Base-by-base conservation (phyloP, 2,329 filamentous ascomycete genomes). In the Apiospora kogelbergensis region DNA sequence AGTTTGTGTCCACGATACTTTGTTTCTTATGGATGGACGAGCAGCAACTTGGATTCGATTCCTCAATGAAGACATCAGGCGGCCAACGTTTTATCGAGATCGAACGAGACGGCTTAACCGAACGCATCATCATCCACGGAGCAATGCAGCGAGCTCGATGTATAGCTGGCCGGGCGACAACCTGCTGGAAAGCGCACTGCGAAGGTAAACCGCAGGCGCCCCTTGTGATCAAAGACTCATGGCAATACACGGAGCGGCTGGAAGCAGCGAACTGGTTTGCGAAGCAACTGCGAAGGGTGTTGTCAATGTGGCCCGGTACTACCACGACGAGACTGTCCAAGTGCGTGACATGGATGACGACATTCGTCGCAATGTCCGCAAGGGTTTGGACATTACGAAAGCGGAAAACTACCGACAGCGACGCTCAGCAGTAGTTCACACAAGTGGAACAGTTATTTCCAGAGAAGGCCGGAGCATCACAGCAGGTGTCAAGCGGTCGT, bases 401-500 rank as follows among this genome's bases (percentile, higher is more conserved):
- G 53, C 33, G 20, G 53, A 63, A n/a, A 63, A 63, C 53, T 63
- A 63, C 53, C 2, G 53, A 40, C 53, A 20, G 24, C 24, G 24
- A 26, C 48, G 48, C 13, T 15, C 33, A 63, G 26, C 26, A 63
- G 26, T 15, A 63, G 53, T 22, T 3, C 26, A 37, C 20, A 63
- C 20, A 9, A 63, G 26, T 10, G 53, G 53, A 17, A 40, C 33
- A 37, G 33, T 63, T 63, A 9, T 20, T 37, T 40, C 53, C 26
- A 65, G 41, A 41, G 63, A 42, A n/a, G 22, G 74, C 48, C 44
- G 44, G 26, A 46, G 65, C 30, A 33, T 20, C 42, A 53, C 44
- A 40, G 67, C 72, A 63, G 66, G 65, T 24, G 17, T 33, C 45
- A 80, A 79, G 74, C 74, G 76, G 46, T 71, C 72, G 45, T 78